A percentile compares a stretch with the other conserved stretches of the same genome.
These are phyloP conservation scores for Drechslerella coelobrocha DNA, from an alignment of 2,329 filamentous ascomycete genomes.

Conservation along the genomic window DNA sequence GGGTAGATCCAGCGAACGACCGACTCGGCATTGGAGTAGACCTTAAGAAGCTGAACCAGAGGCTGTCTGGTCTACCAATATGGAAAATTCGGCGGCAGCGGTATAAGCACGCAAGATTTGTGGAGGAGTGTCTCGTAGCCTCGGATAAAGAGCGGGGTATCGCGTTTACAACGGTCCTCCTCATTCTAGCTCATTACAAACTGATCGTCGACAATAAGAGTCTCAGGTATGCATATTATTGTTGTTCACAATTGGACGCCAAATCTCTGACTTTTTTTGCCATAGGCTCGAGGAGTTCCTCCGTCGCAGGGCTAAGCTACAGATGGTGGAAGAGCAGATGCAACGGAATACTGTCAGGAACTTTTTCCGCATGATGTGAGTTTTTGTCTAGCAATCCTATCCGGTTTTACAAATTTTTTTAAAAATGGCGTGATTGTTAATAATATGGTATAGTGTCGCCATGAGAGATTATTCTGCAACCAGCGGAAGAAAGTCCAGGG, in stretches of 20 bases:
- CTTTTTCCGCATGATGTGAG: slow-evolving; percentile 90
- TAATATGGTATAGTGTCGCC: slow-evolving; percentile 17
- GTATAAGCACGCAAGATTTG: slow-evolving; percentile 88
- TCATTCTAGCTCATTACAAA: slow-evolving; percentile 98
- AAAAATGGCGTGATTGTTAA: not conserved
- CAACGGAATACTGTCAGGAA: slow-evolving; percentile 86
- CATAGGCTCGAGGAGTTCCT: slow-evolving; percentile 88
- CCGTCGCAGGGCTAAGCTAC: slow-evolving; percentile 83
- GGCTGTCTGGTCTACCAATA: slow-evolving; percentile 76
- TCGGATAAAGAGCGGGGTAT: slow-evolving; percentile 89
- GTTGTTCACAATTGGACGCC: no score
- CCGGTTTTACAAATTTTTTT: not conserved
- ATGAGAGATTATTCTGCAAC: slow-evolving; percentile 50
- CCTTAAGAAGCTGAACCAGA: slow-evolving; percentile 74
- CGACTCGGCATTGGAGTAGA: slow-evolving; percentile 66
- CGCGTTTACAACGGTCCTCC: slow-evolving; percentile 86
- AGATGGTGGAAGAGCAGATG: slow-evolving; percentile 93
- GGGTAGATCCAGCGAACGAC: slow-evolving; percentile 63
- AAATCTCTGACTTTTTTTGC: slow-evolving; percentile 1
- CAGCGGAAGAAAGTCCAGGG: slow-evolving; percentile 51
- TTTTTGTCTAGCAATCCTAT: slow-evolving; percentile 37
- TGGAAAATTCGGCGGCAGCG: slow-evolving; percentile 76
- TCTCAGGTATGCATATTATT: slow-evolving; percentile 67
- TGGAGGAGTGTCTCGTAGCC: slow-evolving; percentile 92
- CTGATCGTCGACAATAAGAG: slow-evolving; percentile 98